Evolutionary conservation across 345 rosid genomes (phyloP), one percentile per base, ranked within the genome.

Genomic region (Sisymbrium altissimum): DNA sequence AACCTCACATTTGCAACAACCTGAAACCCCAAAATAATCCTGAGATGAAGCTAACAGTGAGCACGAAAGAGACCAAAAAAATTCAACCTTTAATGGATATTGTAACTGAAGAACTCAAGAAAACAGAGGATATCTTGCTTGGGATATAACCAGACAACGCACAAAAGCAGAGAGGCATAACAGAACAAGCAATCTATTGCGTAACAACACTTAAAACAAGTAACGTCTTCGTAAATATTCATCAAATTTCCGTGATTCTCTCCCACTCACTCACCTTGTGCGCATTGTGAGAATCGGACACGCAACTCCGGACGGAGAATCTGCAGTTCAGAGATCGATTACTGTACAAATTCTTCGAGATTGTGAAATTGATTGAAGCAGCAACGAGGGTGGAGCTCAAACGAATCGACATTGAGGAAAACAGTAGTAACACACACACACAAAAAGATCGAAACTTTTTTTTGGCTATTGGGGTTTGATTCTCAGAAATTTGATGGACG

Each of bases 301-400:
- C 56, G 71, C 81, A 80, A 71, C 69, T 78, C 49, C 68, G 83
- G 66, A 85, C 78, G 4, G 85, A 77, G 73, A 84, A 80, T 13
- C 75, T 86, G 83, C 81, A 78, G 74, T 14, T 85, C 39, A 78
- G 77, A 33, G 70, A 9, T 70, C 75, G 77, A 40, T 59, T 41
- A 54, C 27, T 78, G 19, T 62, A 54, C 6, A 68, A 53, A 30
- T 50, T 79, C 62, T 2, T 64, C 46, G 80, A 64, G 54, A 11
- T 70, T 70, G 29, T 64, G 62, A 70, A 39, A 57, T 11, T 77
- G 55, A 64, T 19, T 53, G 79, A 75, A 75, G 70, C 79, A 57
- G 80, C 66, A 48, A 77, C 66, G 61, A 77, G 21, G n/a, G 62
- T 64, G 39, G 76, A 70, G 46, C 72, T 13, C 33, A 77, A 70